Percentiles rank a stretch among this genome's conserved stretches.
These are phyloP conservation scores for Albophoma yamanashiensis DNA, from an alignment of 2,329 filamentous ascomycete genomes.

Conservation along the genomic window DNA sequence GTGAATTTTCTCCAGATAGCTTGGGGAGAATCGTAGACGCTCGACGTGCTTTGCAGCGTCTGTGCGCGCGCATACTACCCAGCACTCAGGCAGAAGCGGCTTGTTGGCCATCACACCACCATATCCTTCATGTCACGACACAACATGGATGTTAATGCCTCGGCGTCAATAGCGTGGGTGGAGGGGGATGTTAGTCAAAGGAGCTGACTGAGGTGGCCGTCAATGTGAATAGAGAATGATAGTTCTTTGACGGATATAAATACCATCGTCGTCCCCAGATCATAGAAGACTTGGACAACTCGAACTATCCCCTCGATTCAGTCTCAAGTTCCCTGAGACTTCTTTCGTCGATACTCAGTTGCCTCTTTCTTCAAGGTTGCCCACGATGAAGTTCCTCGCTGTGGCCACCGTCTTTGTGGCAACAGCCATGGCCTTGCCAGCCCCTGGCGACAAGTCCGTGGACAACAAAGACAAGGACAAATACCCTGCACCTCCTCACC, in stretches of 20 bases:
- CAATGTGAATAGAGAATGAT: not conserved
- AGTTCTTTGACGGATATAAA: not conserved
- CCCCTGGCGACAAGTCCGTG: not conserved
- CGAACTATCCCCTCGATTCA: not conserved
- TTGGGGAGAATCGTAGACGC: not conserved
- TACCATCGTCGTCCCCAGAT: not conserved
- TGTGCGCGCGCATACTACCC: not conserved
- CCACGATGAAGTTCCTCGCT: not conserved
- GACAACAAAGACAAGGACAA: not conserved
- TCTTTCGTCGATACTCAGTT: not conserved
- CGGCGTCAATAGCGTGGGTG: not conserved
- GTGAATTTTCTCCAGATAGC: not conserved
- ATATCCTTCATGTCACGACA: not conserved
- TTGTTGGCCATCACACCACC: not conserved
- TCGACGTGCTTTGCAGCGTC: not conserved
- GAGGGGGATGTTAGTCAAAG: not conserved
- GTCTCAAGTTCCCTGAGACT: not conserved
- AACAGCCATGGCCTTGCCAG: not conserved
- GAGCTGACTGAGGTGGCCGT: not conserved
- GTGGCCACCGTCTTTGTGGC: not conserved
- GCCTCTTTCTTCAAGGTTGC: not conserved
- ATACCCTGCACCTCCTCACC: not conserved
- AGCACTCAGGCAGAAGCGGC: not conserved
- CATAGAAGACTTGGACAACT: not conserved
- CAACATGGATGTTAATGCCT: not conserved